Base-by-base conservation (phyloP, 371 early-diverging fungal species). In the Encephalitozoon intestinalis region DNA sequence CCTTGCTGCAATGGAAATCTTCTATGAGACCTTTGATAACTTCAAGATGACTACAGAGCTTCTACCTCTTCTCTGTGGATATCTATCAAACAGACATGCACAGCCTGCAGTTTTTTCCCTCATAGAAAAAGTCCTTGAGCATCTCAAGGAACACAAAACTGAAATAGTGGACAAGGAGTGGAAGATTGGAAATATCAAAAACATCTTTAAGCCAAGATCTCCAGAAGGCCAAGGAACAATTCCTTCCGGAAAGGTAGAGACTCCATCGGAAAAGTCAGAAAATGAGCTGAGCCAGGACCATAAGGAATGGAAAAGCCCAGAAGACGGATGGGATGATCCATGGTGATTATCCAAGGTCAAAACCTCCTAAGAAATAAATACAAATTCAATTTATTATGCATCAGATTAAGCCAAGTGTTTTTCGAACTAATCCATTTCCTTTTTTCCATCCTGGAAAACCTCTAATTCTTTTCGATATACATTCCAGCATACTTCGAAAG, bases 81-180 rank as follows among this genome's bases (percentile, higher is more conserved):
- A 67, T 43, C 50, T 80, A 18, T 53, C 52, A 12, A 73, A 79
- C 44, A 53, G 71, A 18, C 77, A 77, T 21, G 23, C 34, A 6
- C 81, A 79, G 34, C 39, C 73, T 21, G 37, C 31, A 15, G 68
- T 67, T 12, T 77, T 83, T 71, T 15, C 31, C 2, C 68, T 79
- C 31, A 63, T 83, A 54, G 77, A 83, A 63, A 54, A 67, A n/a
- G 74, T 77, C 23, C 30, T 79, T 15, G 11, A 1, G 1, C 67
- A 65, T 68, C 63, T 79, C 9, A 75, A 76, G 66, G 53, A 63
- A 12, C 43, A 76, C 63, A 78, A 75, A 50, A 41, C 65, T 6
- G 67, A 77, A 21, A 73, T 81, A 50, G 37, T 67, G 23, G 40
- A 43, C 30, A 72, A 67, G 12, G 79, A 81, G 31, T 79, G 79